Evolutionary conservation across 164 flowering plant species (phyloP).

Genomic region (Pachysandra terminalis): DNA sequence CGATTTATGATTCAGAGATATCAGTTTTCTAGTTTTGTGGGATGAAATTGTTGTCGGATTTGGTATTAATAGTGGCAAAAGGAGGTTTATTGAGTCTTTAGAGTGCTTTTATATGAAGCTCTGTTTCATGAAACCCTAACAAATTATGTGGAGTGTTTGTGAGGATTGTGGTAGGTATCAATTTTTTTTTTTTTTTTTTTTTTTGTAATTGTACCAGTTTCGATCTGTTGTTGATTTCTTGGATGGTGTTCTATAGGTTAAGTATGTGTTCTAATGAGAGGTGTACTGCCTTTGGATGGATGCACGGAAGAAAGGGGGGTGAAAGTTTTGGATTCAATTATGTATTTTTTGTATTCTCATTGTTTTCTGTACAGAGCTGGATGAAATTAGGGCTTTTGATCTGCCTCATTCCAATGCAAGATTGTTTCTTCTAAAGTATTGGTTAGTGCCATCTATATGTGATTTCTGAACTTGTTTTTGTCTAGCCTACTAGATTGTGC

Average conservation of each 20-base stretch:
- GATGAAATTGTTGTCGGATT: constrained; percentile 8
- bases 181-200: too few species aligned
- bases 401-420: neutral
- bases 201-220: neutral
- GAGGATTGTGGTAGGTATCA: neutral
- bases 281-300: neutral
- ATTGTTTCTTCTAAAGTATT: neutral
- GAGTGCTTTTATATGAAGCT: neutral
- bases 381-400: neutral
- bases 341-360: too few species aligned
- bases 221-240: neutral
- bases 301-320: neutral
- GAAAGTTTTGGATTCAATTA: neutral
- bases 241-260: neutral
- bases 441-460: neutral
- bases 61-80: neutral
- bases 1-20: neutral
- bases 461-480: neutral
- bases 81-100: neutral
- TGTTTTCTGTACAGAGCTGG: neutral
- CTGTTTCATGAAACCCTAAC: constrained; percentile 18
- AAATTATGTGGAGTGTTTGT: neutral
- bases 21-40: neutral
- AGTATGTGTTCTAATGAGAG: neutral
- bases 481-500: too few species aligned